phyloP scores from a whole-genome alignment of 2,329 filamentous ascomycete species.

The Fusarium brachygibbosum region DNA sequence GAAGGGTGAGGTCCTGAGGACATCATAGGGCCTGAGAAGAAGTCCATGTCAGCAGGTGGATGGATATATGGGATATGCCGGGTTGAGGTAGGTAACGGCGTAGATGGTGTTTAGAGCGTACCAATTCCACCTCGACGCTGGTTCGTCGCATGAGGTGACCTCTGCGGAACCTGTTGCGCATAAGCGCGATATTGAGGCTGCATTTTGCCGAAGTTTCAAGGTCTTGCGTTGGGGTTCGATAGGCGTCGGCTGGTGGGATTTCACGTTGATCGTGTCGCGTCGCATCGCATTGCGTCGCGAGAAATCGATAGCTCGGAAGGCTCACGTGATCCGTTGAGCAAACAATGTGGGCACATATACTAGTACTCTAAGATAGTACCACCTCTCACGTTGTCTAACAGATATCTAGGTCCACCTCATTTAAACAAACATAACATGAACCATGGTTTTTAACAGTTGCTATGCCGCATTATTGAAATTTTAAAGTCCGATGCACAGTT shows the following conservation, averaged over 20 bases:
- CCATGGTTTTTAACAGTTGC: neutral
- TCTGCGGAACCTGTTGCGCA: constrained; percentile 64
- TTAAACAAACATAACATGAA: neutral
- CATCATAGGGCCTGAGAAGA: constrained; percentile 65
- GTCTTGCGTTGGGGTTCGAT: constrained; percentile 23
- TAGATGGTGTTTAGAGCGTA: constrained; percentile 51
- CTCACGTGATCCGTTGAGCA: constrained; percentile 41
- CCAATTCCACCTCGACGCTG: constrained; percentile 68
- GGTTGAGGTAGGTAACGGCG: constrained; percentile 6
- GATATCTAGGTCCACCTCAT: neutral
- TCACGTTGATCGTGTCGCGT: constrained; percentile 47
- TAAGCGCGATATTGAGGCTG: constrained; percentile 67
- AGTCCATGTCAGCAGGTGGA: constrained; percentile 22
- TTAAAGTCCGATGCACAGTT: neutral
- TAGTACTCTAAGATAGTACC: neutral
- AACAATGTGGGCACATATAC: neutral
- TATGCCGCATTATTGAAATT: neutral
- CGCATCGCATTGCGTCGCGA: constrained; percentile 42
- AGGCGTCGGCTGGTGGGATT: constrained; percentile 28
- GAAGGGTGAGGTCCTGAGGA: constrained; percentile 65
- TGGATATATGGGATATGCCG: neutral
- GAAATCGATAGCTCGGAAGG: constrained; percentile 32
- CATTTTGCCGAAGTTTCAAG: constrained; percentile 54
- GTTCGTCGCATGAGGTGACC: constrained; percentile 62
- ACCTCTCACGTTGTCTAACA: neutral